Evolutionary conservation across 352 stramenopile species (phyloP).

Genomic region (Phytophthora pini): DNA sequence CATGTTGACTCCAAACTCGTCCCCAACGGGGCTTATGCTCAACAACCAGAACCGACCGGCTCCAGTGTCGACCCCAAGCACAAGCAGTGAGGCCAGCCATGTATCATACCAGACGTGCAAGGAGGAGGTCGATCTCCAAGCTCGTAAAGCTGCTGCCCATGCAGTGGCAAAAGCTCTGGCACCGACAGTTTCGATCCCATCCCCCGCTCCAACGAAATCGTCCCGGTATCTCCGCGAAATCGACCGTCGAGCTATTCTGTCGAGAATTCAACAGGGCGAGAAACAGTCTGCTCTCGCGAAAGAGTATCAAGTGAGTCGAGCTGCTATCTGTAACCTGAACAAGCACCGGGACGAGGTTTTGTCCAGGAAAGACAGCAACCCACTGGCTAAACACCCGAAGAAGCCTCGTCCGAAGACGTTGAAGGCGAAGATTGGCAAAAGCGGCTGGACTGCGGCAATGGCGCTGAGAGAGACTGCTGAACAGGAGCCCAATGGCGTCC

Average conservation of each 20-base stretch:
- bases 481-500: conserved; percentile 12
- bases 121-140: background rate
- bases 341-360: conserved; percentile 64
- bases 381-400: conserved; percentile 64
- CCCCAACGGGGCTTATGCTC: background rate
- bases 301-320: conserved; percentile 69
- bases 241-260: conserved; percentile 61
- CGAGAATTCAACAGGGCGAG: conserved; percentile 58
- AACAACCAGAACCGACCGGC: background rate
- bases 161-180: conserved; percentile 4
- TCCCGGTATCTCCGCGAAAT: conserved; percentile 72
- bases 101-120: background rate
- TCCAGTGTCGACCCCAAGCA: conserved; percentile 11
- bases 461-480: background rate
- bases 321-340: conserved; percentile 69
- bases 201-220: conserved; percentile 25
- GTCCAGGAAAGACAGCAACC: conserved; percentile 53
- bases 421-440: conserved; percentile 23
- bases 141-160: conserved; percentile 6
- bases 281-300: conserved; percentile 70
- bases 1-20: conserved; percentile 12
- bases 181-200: background rate
- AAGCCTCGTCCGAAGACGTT: conserved; percentile 39
- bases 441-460: conserved; percentile 12
- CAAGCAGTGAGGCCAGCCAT: conserved; percentile 17